A percentile compares a stretch with the other conserved stretches of the same genome.
Conservation (phyloP, 2,329 filamentous ascomycete genomes). For the Monosporascus cannonballus region DNA sequence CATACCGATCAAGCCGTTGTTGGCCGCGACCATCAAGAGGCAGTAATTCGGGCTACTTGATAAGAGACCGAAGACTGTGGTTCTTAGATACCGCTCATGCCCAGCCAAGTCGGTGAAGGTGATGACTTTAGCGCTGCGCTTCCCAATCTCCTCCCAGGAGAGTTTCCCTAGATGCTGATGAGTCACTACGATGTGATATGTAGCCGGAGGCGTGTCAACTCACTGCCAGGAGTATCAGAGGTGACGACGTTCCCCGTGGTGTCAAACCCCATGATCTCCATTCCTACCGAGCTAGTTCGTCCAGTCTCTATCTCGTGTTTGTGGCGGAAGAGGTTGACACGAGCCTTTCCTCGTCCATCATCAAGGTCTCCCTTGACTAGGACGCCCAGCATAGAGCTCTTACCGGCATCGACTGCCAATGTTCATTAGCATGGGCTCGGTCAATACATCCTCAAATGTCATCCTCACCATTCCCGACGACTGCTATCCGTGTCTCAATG, state of each 20-base stretch:
- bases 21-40: constrained; percentile 95
- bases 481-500: constrained; percentile 92
- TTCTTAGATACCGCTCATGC: constrained; percentile 90
- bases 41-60: constrained; percentile 97
- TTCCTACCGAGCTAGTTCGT: constrained; percentile 89
- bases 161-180: constrained; percentile 45
- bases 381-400: constrained; percentile 92
- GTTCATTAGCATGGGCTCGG: constrained; percentile 7
- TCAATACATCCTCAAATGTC: constrained; percentile 7
- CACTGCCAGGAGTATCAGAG: constrained; percentile 76
- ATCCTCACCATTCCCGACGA: constrained; percentile 78
- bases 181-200: neutral
- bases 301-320: constrained; percentile 98
- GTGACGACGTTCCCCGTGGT: constrained; percentile 75
- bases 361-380: constrained; percentile 93
- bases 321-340: constrained; percentile 93
- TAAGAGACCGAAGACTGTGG: constrained; percentile 90
- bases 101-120: constrained; percentile 93
- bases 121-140: constrained; percentile 91
- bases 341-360: constrained; percentile 86
- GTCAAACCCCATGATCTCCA: constrained; percentile 99
- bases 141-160: constrained; percentile 97
- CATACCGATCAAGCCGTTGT: constrained; percentile 96
- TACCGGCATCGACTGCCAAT: constrained; percentile 79
- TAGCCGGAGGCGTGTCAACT: constrained; percentile 25